These are phyloP conservation scores for Ananas comosus DNA, from an alignment of 176 grass and related monocot genomes.

Conservation along the genomic window DNA sequence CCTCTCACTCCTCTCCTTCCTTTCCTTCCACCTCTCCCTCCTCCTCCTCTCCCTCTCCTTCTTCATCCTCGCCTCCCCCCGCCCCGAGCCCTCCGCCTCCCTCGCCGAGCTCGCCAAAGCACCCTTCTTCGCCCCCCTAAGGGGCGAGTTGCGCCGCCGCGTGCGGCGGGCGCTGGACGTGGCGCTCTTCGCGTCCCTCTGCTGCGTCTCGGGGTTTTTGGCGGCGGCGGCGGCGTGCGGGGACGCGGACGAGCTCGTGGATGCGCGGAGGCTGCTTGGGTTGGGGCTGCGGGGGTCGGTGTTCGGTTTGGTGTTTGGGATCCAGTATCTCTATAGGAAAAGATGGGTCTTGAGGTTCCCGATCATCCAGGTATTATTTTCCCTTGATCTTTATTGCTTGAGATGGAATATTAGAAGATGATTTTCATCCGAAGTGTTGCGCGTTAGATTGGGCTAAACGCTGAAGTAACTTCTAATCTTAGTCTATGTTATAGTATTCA, in stretches of 20 bases:
- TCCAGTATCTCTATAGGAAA: conserved; percentile 42
- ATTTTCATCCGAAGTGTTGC: neutral
- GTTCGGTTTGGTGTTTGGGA: conserved; percentile 31
- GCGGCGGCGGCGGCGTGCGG: conserved; percentile 21
- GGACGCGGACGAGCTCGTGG: conserved; percentile 3
- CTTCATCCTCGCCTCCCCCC: conserved; percentile 13
- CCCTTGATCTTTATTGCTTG: neutral
- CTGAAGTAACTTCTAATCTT: neutral
- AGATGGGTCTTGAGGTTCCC: conserved; percentile 44
- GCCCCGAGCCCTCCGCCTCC: conserved; percentile 23
- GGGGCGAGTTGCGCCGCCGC: conserved; percentile 24
- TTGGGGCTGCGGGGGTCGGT: conserved; percentile 25
- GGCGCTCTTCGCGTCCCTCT: conserved; percentile 24
- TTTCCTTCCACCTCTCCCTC: conserved; percentile 29
- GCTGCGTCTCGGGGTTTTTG: conserved; percentile 29
- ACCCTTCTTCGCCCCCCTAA: conserved; percentile 22
- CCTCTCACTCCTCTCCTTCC: conserved; percentile 30
- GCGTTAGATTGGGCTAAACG: neutral
- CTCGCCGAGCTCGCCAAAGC: conserved; percentile 14
- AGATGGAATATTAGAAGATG: neutral
- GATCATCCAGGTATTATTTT: conserved; percentile 31
- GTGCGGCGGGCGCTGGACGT: conserved; percentile 20
- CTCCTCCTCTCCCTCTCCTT: conserved; percentile 15
- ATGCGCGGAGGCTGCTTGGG: neutral
- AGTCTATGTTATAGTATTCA: neutral